These are phyloP conservation scores for Entomortierella parvispora DNA, from an alignment of 192 early-diverging fungal genomes.

Conservation along the genomic window DNA sequence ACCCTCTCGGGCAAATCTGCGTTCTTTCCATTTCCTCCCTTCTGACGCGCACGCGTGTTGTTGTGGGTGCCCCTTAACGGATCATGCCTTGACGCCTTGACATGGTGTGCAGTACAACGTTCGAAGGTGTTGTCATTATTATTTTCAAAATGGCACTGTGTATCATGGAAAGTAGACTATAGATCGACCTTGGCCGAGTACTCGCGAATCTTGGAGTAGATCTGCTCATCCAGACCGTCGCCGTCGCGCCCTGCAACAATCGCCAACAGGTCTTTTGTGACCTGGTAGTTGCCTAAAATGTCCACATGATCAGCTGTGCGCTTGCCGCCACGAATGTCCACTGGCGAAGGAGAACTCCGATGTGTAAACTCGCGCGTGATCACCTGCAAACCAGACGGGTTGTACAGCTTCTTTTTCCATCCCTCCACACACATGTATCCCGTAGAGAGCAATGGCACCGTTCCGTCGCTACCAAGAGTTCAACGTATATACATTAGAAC, in stretches of 20 bases:
- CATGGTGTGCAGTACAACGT: no score
- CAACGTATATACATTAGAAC: background rate
- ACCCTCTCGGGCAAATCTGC: no score
- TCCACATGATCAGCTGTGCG: constrained; percentile 88
- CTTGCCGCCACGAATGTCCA: constrained; percentile 78
- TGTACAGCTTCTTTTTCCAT: constrained; percentile 85
- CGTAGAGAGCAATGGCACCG: constrained; percentile 85
- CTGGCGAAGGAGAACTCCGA: constrained; percentile 60
- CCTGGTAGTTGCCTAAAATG: constrained; percentile 83
- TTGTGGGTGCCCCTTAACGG: no score
- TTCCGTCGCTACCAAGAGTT: constrained; percentile 76
- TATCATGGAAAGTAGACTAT: background rate
- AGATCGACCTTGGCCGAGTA: constrained; percentile 52
- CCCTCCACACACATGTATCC: constrained; percentile 91
- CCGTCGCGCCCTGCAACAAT: constrained; percentile 49
- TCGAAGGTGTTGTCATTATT: no score
- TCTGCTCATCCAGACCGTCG: constrained; percentile 46
- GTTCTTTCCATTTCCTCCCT: no score
- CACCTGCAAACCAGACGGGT: constrained; percentile 77
- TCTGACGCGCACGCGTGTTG: no score
- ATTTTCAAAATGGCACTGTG: no score
- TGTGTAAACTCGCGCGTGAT: constrained; percentile 80
- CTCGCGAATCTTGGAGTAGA: constrained; percentile 53
- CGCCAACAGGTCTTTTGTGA: constrained; percentile 60
- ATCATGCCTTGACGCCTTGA: no score